Conservation (phyloP, 495 filamentous ascomycete species). For the Hypoxylon fragiforme region DNA sequence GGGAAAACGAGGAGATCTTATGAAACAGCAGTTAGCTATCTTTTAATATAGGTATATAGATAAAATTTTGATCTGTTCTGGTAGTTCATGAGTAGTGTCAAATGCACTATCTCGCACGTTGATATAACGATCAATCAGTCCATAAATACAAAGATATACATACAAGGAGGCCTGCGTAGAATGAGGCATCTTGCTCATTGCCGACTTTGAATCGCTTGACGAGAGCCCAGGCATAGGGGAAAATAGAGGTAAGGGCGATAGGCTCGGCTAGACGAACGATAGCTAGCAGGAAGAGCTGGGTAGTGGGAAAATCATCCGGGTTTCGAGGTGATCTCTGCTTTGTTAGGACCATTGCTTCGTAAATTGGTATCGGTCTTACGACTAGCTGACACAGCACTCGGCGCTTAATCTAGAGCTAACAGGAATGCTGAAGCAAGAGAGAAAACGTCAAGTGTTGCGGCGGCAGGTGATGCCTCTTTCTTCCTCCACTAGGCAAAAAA, state of each 20-base stretch:
- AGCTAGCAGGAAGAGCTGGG: slow-evolving; percentile 72
- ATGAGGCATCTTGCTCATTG: slow-evolving; percentile 69
- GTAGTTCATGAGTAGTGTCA: not conserved
- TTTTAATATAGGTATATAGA: not conserved
- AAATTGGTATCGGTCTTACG: slow-evolving; percentile 39
- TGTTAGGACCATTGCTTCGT: slow-evolving; percentile 50
- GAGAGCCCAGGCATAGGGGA: slow-evolving; percentile 85
- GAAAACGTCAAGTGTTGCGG: slow-evolving; percentile 23
- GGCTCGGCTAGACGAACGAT: slow-evolving; percentile 78
- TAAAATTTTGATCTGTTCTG: too few relatives aligned
- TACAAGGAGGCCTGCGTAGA: slow-evolving; percentile 77
- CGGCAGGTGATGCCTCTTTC: slow-evolving; percentile 24
- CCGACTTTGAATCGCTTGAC: slow-evolving; percentile 73
- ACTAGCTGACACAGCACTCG: slow-evolving; percentile 35
- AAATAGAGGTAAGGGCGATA: slow-evolving; percentile 84
- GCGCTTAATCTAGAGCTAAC: slow-evolving; percentile 20
- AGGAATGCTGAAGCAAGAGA: slow-evolving; percentile 19
- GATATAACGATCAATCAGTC: not conserved
- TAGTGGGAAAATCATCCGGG: slow-evolving; percentile 68
- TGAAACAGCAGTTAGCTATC: not conserved
- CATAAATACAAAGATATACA: slow-evolving; percentile 6
- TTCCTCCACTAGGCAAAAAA: slow-evolving; percentile 5
- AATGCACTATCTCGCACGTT: not conserved
- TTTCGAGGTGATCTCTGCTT: slow-evolving; percentile 51
- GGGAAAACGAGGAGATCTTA: slow-evolving; percentile 74